Base-by-base conservation (phyloP, 495 filamentous ascomycete genomes). In the Usnea hakonensis region DNA sequence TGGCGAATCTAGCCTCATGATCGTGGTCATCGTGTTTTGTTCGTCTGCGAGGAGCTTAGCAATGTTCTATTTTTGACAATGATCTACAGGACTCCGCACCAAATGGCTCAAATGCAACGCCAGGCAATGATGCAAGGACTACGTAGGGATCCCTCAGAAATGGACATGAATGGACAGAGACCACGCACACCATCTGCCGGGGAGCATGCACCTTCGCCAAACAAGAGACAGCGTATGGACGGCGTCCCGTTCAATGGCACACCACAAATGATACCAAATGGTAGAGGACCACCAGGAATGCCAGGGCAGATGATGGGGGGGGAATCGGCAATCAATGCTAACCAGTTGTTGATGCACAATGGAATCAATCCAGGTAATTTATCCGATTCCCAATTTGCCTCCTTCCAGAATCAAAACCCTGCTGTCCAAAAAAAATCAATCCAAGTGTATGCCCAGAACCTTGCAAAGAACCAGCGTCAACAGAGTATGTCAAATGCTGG, bases 141-240 rank as follows among this genome's bases (percentile, higher is more conserved):
- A 88, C 87, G 90, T 71, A 83, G 90, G 54, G 88, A 92, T 56
- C 88, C 88, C 55, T 90, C 90, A 9, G 88, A 89, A 54, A 90
- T 95, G 77, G 91, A 96, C 60, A 90, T 90, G 75, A 90, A 87
- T 74, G 87, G 85, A 56, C 86, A 87, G 68, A 85, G 89, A 50
- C 86, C 90, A 32, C 88, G 87, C 64, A 96, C 90, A 40, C 91
- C 90, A 8, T 83, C 87, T 35, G 86, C 87, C 9, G 84, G 83
- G 33, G 93, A 96, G 46, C 95, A 95, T 69, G 90, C 90, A 35
- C 89, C 91, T 8, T 97, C 94, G 28, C 93, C 94, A 11, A 90
- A 87, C 58, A 98, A 98, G 76, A 81, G 94, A 69, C 87, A 86
- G n/a, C 90, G 93, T 41, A 80, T 97, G 43, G 94, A 96, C 62